Base-by-base conservation (phyloP, 148 eudicot genomes). In the Camellia sinensis region DNA sequence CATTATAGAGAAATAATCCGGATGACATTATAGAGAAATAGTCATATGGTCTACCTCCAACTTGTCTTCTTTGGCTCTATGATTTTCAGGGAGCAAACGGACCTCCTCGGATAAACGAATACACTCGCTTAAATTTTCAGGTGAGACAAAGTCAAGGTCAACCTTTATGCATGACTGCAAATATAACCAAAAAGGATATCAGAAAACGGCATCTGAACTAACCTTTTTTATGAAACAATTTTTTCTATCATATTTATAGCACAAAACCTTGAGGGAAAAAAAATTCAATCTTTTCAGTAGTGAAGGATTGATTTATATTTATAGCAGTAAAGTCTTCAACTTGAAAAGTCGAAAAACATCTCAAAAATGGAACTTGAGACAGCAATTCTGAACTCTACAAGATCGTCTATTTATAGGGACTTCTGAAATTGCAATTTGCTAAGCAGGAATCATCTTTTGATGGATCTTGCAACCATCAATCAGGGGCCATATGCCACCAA, bases 51-150 rank as follows among this genome's bases (percentile, higher is more conserved):
- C 41, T 79, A 82, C 85, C 87, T 85, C 85, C 78, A 85, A 73
- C 85, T 85, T 85, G 79, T 85, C 85, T 82, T 82, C 84, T 56
- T 85, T 85, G 10, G 87, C 85, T 78, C 83, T 82, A 52, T 85
- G 87, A 80, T 80, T 80, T 29, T 77, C 64, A 44, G 87, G 87
- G 43, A 85, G 87, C 70, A 50, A 11, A 37, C 85, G 87, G 44
- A 85, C 56, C 29, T 85, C 87, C 73, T 82, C 81, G 3, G 87
- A 71, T 48, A 85, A 80, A 52, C 85, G 78, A 44, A 85, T 52
- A 43, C 87, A 85, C 57, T 82, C 85, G 15, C 65, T 14, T 70
- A 85, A 73, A 77, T 77, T 85, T 77, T 85, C 85, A 48, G 87
- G 87, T 52, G 87, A 85, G 52, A 85, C 87, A 67, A 85, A 85